phyloP scores from a whole-genome alignment of 1,139 yeast genomes.

The Meyerozyma smithsonii region DNA sequence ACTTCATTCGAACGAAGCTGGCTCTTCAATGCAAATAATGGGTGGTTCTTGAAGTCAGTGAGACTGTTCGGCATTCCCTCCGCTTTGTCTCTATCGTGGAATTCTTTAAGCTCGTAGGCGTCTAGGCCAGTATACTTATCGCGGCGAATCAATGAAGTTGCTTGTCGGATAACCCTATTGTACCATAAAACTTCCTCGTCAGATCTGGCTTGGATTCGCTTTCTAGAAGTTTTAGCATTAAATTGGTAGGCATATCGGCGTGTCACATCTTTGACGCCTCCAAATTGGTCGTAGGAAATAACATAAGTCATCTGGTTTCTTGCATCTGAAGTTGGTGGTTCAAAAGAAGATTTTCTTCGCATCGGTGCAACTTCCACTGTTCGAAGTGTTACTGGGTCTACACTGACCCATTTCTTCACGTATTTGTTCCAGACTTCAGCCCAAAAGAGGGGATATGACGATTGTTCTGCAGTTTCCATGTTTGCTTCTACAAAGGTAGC shows the following conservation, averaged over 20 bases:
- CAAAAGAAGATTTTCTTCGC: constrained; percentile 56
- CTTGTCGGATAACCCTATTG: constrained; percentile 32
- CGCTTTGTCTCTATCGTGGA: constrained; percentile 56
- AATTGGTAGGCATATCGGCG: constrained; percentile 68
- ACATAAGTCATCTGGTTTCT: constrained; percentile 68
- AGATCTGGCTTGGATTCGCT: constrained; percentile 57
- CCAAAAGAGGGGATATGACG: constrained; percentile 78
- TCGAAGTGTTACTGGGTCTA: constrained; percentile 70
- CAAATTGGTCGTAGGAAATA: constrained; percentile 64
- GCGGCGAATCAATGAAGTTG: constrained; percentile 21
- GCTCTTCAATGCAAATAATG: constrained; percentile 74
- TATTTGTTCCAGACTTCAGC: constrained; percentile 87
- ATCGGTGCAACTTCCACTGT: constrained; percentile 64
- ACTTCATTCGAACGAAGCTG: constrained; percentile 72
- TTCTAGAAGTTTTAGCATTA: constrained; percentile 72
- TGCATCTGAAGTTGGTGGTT: constrained; percentile 64
- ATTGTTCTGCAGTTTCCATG: constrained; percentile 18
- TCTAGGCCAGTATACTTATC: constrained; percentile 46
- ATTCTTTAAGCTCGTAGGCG: constrained; percentile 65
- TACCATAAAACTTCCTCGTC: constrained; percentile 66
- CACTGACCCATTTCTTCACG: constrained; percentile 71
- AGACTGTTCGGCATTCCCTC: constrained; percentile 89
- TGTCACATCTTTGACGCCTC: constrained; percentile 77
- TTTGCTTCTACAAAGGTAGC: constrained; percentile 8
- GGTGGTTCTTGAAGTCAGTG: constrained; percentile 83